phyloP scores from a whole-genome alignment of 495 filamentous ascomycete species.

The Astrothelium subdiscretum region DNA sequence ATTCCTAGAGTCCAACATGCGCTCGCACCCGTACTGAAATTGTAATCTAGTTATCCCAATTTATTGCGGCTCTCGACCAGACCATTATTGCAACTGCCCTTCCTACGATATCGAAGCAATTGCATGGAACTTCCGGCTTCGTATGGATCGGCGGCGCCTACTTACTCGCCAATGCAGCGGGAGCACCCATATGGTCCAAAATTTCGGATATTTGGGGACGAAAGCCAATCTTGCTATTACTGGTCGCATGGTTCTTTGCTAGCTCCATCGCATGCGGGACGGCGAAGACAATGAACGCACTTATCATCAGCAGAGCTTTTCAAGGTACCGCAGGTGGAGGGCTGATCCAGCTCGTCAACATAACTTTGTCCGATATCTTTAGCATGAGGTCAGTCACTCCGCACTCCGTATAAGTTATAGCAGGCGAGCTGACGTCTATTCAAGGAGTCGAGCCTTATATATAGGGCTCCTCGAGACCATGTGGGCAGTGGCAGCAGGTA shows the following conservation, averaged over 20 bases:
- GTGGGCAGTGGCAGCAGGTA: slow-evolving; percentile 45
- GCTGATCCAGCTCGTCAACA: slow-evolving; percentile 40
- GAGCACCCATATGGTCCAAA: slow-evolving; percentile 44
- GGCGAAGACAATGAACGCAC: slow-evolving; percentile 38
- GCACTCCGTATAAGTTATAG: not conserved
- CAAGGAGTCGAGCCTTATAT: slow-evolving; percentile 38
- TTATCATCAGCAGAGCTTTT: slow-evolving; percentile 44
- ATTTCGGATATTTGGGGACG: slow-evolving; percentile 52
- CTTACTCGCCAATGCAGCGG: slow-evolving; percentile 43
- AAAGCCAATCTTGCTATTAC: slow-evolving; percentile 39
- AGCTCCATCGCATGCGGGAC: slow-evolving; percentile 40
- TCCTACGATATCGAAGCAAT: slow-evolving; percentile 41
- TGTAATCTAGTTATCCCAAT: slow-evolving; percentile 13
- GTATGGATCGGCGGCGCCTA: slow-evolving; percentile 60
- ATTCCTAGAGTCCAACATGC: not conserved
- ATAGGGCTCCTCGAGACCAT: slow-evolving; percentile 43
- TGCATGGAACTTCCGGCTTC: slow-evolving; percentile 50
- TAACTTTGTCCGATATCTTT: slow-evolving; percentile 47
- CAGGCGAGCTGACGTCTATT: too few species aligned
- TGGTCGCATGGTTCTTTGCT: slow-evolving; percentile 30
- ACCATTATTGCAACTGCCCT: slow-evolving; percentile 52
- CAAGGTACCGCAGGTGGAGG: slow-evolving; percentile 47
- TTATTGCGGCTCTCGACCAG: slow-evolving; percentile 53
- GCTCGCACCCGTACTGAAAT: not conserved
- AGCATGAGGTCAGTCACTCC: slow-evolving; percentile 36